These are phyloP conservation scores for Sphagnurus paluster DNA, from an alignment of 1,284 basidiomycete genomes.

Conservation along the genomic window DNA sequence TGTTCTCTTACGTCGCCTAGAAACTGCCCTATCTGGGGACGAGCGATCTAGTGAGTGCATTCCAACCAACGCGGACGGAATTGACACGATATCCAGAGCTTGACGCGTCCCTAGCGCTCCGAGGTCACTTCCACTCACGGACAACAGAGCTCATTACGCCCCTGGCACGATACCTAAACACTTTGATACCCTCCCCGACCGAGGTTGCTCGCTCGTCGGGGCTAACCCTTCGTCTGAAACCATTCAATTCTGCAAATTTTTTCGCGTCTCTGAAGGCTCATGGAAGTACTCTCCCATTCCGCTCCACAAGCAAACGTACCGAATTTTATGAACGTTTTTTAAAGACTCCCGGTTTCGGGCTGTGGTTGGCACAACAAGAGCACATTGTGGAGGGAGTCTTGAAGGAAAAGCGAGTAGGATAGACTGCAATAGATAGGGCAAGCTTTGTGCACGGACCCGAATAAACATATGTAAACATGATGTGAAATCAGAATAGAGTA, in stretches of 20 bases:
- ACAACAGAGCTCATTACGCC: conserved; percentile 91
- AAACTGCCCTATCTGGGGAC: conserved; percentile 53
- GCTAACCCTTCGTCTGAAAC: conserved; percentile 53
- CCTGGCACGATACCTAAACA: conserved; percentile 90
- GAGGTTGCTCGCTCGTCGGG: conserved; percentile 37
- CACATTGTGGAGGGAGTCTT: conserved; percentile 61
- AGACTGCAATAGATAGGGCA: conserved; percentile 6
- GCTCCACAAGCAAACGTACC: conserved; percentile 57
- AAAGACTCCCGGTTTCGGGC: conserved; percentile 69
- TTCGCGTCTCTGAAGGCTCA: conserved; percentile 80
- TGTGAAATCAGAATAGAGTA: conserved; percentile 10
- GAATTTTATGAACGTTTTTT: conserved; percentile 79
- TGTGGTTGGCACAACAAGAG: conserved; percentile 77
- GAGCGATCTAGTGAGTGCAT: conserved; percentile 51
- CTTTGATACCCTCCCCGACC: conserved; percentile 74
- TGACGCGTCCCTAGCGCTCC: conserved; percentile 67
- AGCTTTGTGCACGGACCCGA: conserved; percentile 18
- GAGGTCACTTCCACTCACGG: conserved; percentile 85
- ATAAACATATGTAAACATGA: conserved; percentile 21
- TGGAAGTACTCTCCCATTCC: conserved; percentile 79
- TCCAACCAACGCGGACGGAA: neutral
- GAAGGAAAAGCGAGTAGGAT: conserved; percentile 23
- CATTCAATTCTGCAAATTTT: conserved; percentile 82
- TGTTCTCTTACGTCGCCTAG: conserved; percentile 65
- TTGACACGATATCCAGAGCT: conserved; percentile 42